Percentiles rank a stretch among this genome's conserved stretches.
Conservation (phyloP, 2,329 filamentous ascomycete species). For the Calonectria honghensis region DNA sequence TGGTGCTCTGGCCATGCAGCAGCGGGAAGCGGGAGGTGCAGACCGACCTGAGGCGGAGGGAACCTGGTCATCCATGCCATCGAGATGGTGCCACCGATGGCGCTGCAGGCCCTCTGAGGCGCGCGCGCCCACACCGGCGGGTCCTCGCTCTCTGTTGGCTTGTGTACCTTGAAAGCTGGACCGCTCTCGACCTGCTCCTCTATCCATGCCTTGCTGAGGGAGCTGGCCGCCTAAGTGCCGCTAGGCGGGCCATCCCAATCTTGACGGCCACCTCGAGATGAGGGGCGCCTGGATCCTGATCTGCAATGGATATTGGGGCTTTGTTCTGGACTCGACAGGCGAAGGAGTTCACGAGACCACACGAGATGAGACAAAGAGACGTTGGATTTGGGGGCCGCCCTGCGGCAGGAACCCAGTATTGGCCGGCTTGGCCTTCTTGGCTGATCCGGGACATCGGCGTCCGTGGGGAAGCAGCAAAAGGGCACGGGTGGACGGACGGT, state of each 20-base stretch:
- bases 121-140: conserved; percentile 3
- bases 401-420: not conserved
- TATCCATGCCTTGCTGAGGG: not conserved
- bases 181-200: not conserved
- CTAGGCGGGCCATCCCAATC: conserved; percentile 3
- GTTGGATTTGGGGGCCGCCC: too few species aligned
- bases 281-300: not conserved
- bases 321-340: not conserved
- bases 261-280: not conserved
- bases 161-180: conserved; percentile 9
- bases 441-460: not conserved
- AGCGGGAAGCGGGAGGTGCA: not conserved
- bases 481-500: not conserved
- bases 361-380: not conserved
- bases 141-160: not conserved
- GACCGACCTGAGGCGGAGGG: not conserved
- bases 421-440: conserved; percentile 23
- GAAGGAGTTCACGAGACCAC: not conserved
- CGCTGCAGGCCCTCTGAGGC: not conserved
- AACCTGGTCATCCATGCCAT: not conserved
- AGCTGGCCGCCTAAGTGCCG: not conserved
- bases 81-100: not conserved
- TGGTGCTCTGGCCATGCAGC: not conserved
- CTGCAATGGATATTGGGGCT: not conserved
- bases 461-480: not conserved